Conservation (phyloP, 2,329 filamentous ascomycete genomes). For the Zelopaecilomyces penicillatus region DNA sequence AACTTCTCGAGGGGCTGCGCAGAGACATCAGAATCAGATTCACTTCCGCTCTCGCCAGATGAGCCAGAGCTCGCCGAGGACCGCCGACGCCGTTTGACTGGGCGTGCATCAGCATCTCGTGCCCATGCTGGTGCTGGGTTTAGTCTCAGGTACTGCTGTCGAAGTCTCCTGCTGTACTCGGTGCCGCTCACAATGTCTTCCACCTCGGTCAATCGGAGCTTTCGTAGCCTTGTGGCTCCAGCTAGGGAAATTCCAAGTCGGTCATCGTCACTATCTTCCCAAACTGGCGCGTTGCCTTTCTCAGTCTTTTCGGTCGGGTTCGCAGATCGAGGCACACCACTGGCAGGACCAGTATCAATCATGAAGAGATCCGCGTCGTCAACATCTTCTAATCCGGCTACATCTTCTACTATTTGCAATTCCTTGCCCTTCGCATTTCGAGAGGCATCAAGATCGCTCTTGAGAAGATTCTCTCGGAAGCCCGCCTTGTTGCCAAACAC, state of each 20-base stretch:
- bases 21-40: conserved; percentile 52
- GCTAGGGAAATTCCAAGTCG: conserved; percentile 76
- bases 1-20: conserved; percentile 71
- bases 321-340: conserved; percentile 23
- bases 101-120: conserved; percentile 39
- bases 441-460: conserved; percentile 32
- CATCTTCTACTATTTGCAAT: conserved; percentile 31
- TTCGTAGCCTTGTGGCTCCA: conserved; percentile 65
- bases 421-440: conserved; percentile 26
- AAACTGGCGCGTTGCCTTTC: conserved; percentile 49
- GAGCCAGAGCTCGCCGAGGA: conserved; percentile 45
- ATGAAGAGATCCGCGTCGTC: conserved; percentile 82
- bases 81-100: conserved; percentile 41
- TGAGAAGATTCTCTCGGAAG: conserved; percentile 67
- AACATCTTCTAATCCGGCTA: conserved; percentile 48
- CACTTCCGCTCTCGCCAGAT: conserved; percentile 46
- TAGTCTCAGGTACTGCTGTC: conserved; percentile 62
- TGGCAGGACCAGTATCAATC: conserved; percentile 58
- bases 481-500: conserved; percentile 82
- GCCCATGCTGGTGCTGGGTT: conserved; percentile 57
- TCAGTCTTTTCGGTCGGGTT: conserved; percentile 17
- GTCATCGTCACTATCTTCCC: conserved; percentile 96
- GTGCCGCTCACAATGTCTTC: conserved; percentile 82
- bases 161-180: conserved; percentile 74
- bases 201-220: conserved; percentile 68